A percentile compares a stretch with the other conserved stretches of the same genome.
These are phyloP conservation scores for Macrophomina pseudophaseolina DNA, from an alignment of 2,329 filamentous ascomycete genomes.

Conservation along the genomic window DNA sequence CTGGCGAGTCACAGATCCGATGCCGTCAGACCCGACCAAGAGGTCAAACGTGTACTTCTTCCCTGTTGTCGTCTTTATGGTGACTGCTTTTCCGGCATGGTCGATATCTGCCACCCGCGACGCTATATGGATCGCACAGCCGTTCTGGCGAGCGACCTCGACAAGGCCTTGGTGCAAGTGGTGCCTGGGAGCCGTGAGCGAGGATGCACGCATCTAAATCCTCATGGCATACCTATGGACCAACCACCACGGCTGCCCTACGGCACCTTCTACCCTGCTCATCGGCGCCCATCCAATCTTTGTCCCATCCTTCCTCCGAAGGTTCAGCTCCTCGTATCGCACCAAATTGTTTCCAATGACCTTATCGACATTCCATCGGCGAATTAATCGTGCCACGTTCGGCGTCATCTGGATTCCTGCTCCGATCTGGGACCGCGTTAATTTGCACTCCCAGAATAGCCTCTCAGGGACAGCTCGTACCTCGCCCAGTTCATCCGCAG, in stretches of 20 bases:
- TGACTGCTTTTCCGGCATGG: slow-evolving; percentile 35
- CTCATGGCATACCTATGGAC: slow-evolving; percentile 42
- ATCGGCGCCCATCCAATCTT: slow-evolving; percentile 46
- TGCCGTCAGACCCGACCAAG: slow-evolving; percentile 50
- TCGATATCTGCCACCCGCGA: slow-evolving; percentile 44
- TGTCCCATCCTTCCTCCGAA: slow-evolving; percentile 48
- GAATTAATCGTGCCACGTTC: slow-evolving; percentile 48
- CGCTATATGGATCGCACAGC: slow-evolving; percentile 46
- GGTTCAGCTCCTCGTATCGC: slow-evolving; percentile 47
- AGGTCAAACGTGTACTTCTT: slow-evolving; percentile 42
- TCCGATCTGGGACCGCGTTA: slow-evolving; percentile 32
- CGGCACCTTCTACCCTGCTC: slow-evolving; percentile 38
- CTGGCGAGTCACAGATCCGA: slow-evolving; percentile 47
- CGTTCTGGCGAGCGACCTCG: slow-evolving; percentile 45
- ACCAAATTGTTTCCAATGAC: slow-evolving; percentile 50
- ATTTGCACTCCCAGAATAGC: not conserved
- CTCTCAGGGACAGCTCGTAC: slow-evolving; percentile 33
- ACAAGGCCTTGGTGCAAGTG: slow-evolving; percentile 54
- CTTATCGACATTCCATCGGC: slow-evolving; percentile 47
- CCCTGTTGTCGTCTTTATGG: slow-evolving; percentile 39
- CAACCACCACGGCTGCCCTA: slow-evolving; percentile 51
- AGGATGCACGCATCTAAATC: not conserved
- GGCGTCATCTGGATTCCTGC: slow-evolving; percentile 49
- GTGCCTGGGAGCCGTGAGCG: slow-evolving; percentile 35
- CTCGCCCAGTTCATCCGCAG: slow-evolving; percentile 48